Evolutionary conservation across 495 filamentous ascomycete genomes (phyloP), one percentile per base, ranked within the genome.

Genomic region (Penicillium silybi): DNA sequence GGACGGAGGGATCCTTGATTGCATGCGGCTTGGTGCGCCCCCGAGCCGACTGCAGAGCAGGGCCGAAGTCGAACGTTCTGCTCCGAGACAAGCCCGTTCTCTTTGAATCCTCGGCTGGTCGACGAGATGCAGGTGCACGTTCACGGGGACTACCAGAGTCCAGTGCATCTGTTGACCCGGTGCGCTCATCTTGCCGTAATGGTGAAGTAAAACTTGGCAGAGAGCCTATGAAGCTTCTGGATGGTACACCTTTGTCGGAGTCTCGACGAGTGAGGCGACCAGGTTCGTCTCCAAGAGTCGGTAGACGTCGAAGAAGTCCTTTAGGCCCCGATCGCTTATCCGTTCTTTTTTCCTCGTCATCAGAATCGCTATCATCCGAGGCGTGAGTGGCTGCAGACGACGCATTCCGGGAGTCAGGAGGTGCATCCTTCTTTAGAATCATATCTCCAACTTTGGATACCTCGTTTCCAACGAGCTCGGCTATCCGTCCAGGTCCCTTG

Each of bases 401-500:
- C 6, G 64, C 67, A 39, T 71, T 62, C 16, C 69, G 65, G 35
- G 74, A 69, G 44, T 65, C 64, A 5, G 57, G 48, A 27, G 42
- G 48, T 19, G 53, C 41, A 35, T 75, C 75, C 41, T 83, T 82
- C 51, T 80, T 82, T 50, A 70, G 61, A 6, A 85, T 70, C 29
- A 78, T 64, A 50, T 82, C 79, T 20, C 81, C 79, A 46, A 84
- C 77, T 61, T 75, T 78, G 0, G 76, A 74, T 1, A 84, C 80
- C 53, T 83, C 80, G 52, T 75, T 80, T 8, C 74, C 78, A n/a
- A 80, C 76, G 16, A 73, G 67, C 39, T 75, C 77, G 15, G 77
- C 77, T 53, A 82, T 77, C 46, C 76, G 71, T 11, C 76, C 72
- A 6, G 65, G 68, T 4, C 75, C 74, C 63, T 83, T 84, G 52